These are phyloP conservation scores for Rhizoclosmatium sp. DNA, from an alignment of 192 early-diverging fungal species.

Conservation along the genomic window DNA sequence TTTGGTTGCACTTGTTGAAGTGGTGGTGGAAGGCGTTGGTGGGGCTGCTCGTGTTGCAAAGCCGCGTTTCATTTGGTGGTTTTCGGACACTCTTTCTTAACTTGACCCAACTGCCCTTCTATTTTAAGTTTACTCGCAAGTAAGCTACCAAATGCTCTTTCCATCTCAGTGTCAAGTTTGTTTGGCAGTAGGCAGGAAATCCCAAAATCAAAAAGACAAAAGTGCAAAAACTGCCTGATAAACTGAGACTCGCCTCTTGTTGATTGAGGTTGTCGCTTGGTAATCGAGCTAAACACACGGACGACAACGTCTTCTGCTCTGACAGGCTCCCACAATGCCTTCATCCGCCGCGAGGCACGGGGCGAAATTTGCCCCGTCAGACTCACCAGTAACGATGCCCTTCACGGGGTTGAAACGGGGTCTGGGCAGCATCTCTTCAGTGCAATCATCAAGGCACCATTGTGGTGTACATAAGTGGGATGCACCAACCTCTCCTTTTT, in stretches of 20 bases:
- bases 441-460: constrained; percentile 30
- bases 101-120: no score
- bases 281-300: constrained; percentile 29
- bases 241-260: no score
- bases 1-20: background rate
- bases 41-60: background rate
- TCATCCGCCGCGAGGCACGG: constrained; percentile 25
- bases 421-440: constrained; percentile 37
- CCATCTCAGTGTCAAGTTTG: no score
- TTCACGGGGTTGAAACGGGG: constrained; percentile 25
- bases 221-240: no score
- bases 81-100: no score
- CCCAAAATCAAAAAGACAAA: no score
- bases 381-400: constrained; percentile 33
- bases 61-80: no score
- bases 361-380: constrained; percentile 20
- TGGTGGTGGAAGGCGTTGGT: background rate
- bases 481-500: constrained; percentile 30
- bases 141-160: no score
- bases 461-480: constrained; percentile 25
- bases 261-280: constrained; percentile 34
- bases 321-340: constrained; percentile 34
- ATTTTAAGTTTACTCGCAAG: no score
- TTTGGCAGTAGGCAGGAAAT: no score
- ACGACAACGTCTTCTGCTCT: constrained; percentile 6